Evolutionary conservation across 768 basidiomycete genomes (phyloP), one percentile per base, ranked within the genome.

Genomic region (Cystobasidium onofrii): DNA sequence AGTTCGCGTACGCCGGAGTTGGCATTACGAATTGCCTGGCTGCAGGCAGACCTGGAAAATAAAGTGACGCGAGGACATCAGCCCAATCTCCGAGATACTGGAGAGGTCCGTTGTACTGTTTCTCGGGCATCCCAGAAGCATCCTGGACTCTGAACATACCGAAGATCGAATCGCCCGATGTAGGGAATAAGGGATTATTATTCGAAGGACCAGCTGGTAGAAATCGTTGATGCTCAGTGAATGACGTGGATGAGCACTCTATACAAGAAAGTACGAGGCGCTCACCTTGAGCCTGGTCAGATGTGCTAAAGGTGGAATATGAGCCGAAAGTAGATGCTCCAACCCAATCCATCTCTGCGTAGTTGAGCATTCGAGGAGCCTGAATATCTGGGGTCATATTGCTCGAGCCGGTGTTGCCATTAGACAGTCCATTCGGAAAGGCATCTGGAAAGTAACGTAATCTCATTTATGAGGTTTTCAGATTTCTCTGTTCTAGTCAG

Each of bases 1-100:
- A 29, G 57, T 27, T 60, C 10, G 17, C 57, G 12, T 20, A 60
- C 12, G 17, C 23, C 25, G 57, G 57, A 15, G 25, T 60, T 12
- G 57, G 57, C 57, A 60, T 60, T 27, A 4, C 57, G 57, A 60
- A 60, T 17, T 27, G 57, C 31, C 57, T 60, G 2, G 57, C 17
- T 60, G 57, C 57, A 13, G 57, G 57, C 6, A 60, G 57, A 34
- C 57, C 57, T 60, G 29, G n/a, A n/a, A n/a, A n/a, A n/a, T n/a
- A n/a, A n/a, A n/a, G n/a, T n/a, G n/a, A n/a, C n/a, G n/a, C n/a
- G n/a, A n/a, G n/a, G n/a, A 15, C 39, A 39, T 39, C 39, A 39
- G 39, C 39, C 15, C 39, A 39, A n/a, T n/a, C n/a, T n/a, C n/a
- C n/a, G n/a, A n/a, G n/a, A n/a, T n/a, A n/a, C n/a, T n/a, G n/a